Conservation (phyloP, 2,329 filamentous ascomycete genomes). For the Nectriaceae sp. region DNA sequence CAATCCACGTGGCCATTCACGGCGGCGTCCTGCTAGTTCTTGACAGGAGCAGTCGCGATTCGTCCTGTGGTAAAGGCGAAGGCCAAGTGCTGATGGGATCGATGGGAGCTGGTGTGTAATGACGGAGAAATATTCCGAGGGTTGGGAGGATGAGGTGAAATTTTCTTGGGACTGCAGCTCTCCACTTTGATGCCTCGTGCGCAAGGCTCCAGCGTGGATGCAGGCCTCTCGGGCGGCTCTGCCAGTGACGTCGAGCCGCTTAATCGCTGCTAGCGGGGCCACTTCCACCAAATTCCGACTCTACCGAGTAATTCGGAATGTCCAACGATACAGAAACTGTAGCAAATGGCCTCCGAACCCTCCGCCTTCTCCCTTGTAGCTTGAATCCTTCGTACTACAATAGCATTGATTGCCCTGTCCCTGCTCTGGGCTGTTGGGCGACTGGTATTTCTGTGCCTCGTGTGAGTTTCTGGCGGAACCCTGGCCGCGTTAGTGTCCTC, state of each 20-base stretch:
- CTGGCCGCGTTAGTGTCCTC: background rate
- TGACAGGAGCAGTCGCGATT: conserved; percentile 18
- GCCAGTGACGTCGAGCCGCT: conserved; percentile 5
- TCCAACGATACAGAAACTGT: no score
- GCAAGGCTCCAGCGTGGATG: conserved; percentile 21
- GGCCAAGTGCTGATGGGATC: conserved; percentile 13
- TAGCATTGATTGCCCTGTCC: no score
- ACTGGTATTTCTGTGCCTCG: no score
- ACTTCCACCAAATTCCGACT: conserved; percentile 9
- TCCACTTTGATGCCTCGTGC: conserved; percentile 34
- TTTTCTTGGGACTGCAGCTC: conserved; percentile 27
- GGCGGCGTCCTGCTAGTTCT: conserved; percentile 21
- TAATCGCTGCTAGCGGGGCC: background rate
- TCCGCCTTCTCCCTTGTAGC: no score
- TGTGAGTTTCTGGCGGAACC: no score
- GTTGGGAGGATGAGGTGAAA: conserved; percentile 11
- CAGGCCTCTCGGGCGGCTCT: background rate
- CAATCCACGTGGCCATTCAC: conserved; percentile 29
- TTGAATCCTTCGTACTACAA: no score
- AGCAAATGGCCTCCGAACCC: no score
- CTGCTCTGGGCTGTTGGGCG: no score
- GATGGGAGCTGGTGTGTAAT: conserved; percentile 9
- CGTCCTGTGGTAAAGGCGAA: conserved; percentile 18
- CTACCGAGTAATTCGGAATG: conserved; percentile 5
- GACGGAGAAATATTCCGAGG: conserved; percentile 11